These are phyloP conservation scores for Stachybotrys echinatus DNA, from an alignment of 2,329 filamentous ascomycete species.

Conservation along the genomic window DNA sequence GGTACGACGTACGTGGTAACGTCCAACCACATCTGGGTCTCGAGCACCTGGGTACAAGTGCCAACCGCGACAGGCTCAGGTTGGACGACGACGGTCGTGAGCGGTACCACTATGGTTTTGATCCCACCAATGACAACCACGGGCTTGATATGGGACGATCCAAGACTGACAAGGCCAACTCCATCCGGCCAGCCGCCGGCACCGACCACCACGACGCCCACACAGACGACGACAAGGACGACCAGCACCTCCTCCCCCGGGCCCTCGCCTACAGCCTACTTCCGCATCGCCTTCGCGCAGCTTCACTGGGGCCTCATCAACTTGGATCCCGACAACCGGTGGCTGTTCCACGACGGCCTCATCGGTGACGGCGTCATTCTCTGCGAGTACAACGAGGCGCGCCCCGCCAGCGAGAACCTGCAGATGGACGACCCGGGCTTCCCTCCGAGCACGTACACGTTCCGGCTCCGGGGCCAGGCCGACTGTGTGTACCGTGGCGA, in stretches of 20 bases:
- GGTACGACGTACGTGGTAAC: no score
- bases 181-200: no score
- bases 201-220: neutral
- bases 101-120: no score
- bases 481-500: neutral
- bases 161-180: no score
- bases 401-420: neutral
- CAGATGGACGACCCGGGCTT: neutral
- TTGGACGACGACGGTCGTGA: no score
- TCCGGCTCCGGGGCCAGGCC: neutral
- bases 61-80: no score
- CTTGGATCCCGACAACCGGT: neutral
- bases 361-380: neutral
- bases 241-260: neutral
- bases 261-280: neutral
- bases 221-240: neutral
- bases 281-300: neutral
- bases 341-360: neutral
- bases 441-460: neutral
- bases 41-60: no score
- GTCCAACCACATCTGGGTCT: no score
- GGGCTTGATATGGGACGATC: no score
- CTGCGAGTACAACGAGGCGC: neutral
- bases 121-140: no score
- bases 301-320: neutral